Conservation (phyloP, 352 stramenopile species). For the Globisporangium cylindrosporum region DNA sequence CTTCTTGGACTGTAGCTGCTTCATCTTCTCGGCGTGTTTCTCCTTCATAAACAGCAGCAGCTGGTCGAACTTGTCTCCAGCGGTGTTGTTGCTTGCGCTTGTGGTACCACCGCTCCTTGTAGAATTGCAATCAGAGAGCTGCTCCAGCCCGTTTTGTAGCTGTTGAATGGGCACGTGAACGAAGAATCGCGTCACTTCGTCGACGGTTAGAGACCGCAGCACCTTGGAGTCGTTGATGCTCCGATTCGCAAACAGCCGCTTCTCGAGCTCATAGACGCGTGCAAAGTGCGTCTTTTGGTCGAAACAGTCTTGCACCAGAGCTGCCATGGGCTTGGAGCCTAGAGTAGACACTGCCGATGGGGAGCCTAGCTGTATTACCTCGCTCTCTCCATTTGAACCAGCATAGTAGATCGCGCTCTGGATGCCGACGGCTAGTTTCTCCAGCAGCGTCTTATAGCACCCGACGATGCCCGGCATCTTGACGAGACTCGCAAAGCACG, state of each 20-base stretch:
- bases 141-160: constrained; percentile 26
- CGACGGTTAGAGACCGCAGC: constrained; percentile 31
- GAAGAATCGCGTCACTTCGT: constrained; percentile 46
- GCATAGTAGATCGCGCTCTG: constrained; percentile 54
- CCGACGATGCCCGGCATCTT: constrained; percentile 81
- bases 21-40: constrained; percentile 6
- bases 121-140: constrained; percentile 14
- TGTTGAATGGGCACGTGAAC: constrained; percentile 41
- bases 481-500: constrained; percentile 70
- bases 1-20: constrained; percentile 1
- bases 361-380: not conserved
- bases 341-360: not conserved
- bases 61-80: constrained; percentile 9
- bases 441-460: constrained; percentile 60
- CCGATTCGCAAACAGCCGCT: constrained; percentile 32
- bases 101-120: not conserved
- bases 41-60: constrained; percentile 16
- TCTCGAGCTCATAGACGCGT: constrained; percentile 49
- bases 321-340: constrained; percentile 33
- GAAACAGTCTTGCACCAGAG: constrained; percentile 57
- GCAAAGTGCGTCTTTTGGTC: constrained; percentile 69
- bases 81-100: constrained; percentile 1
- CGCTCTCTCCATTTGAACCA: not conserved
- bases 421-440: constrained; percentile 62
- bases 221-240: constrained; percentile 44